Percentiles rank a stretch among this genome's conserved stretches.
phyloP scores from a whole-genome alignment of 345 rosid species.

The Clarkia xantiana region DNA sequence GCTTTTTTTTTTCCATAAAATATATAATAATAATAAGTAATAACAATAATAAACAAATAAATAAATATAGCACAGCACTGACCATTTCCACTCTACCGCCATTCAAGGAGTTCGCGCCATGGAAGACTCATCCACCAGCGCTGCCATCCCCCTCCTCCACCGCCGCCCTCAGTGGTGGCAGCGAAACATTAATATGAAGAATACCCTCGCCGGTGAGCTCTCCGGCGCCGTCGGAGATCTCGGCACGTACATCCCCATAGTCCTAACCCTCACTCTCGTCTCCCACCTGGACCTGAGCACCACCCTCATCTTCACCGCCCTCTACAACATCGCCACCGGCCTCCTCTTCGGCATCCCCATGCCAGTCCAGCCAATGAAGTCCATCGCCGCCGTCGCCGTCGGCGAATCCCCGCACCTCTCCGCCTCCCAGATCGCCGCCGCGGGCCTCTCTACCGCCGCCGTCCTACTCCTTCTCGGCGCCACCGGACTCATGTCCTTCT shows the following conservation, averaged over 20 bases:
- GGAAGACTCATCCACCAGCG: constrained; percentile 5
- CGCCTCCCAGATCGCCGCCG: constrained; percentile 50
- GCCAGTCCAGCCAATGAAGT: constrained; percentile 87
- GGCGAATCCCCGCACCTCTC: constrained; percentile 56
- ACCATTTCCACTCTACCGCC: too few relatives aligned
- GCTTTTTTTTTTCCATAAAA: too few relatives aligned
- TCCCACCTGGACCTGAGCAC: constrained; percentile 59
- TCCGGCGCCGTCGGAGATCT: constrained; percentile 84
- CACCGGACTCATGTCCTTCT: constrained; percentile 62
- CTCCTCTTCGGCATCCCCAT: constrained; percentile 71
- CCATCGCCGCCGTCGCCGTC: constrained; percentile 75
- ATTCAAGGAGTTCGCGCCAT: constrained; percentile 1
- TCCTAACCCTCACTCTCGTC: constrained; percentile 48
- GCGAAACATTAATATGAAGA: constrained; percentile 27
- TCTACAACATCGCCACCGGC: constrained; percentile 64
- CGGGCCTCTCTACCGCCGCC: constrained; percentile 48
- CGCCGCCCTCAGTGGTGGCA: constrained; percentile 22
- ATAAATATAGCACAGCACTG: too few relatives aligned
- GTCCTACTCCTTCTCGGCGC: constrained; percentile 49
- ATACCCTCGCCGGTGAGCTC: constrained; percentile 37
- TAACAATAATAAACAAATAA: too few relatives aligned
- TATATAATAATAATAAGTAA: too few relatives aligned
- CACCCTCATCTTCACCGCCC: constrained; percentile 60
- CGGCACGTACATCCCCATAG: constrained; percentile 72
- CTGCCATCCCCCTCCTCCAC: constrained; percentile 19